A percentile compares a stretch with the other conserved stretches of the same genome.
phyloP scores from a whole-genome alignment of 257 asterid genomes.

The Rauvolfia tetraphylla region DNA sequence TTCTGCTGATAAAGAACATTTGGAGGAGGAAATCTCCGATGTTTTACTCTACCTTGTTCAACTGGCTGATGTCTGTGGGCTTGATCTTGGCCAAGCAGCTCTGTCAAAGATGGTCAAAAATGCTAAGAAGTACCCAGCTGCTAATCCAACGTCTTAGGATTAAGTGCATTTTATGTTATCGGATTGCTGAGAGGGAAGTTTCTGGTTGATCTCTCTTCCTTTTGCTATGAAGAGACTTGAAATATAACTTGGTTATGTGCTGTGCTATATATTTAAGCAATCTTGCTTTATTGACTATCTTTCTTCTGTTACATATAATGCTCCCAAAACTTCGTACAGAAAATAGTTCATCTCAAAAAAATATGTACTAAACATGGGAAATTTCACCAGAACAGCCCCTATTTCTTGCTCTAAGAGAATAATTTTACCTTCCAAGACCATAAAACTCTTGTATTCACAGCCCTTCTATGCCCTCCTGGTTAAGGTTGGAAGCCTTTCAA shows the following conservation, averaged over 20 bases:
- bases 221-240: background rate
- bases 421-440: no score
- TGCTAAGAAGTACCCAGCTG: constrained; percentile 51
- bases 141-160: constrained; percentile 2
- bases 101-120: constrained; percentile 49
- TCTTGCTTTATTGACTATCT: no score
- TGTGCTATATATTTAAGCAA: no score
- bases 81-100: constrained; percentile 67
- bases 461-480: no score
- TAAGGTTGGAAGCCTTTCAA: no score
- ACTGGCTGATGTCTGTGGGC: constrained; percentile 57
- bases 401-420: no score
- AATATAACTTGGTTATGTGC: background rate
- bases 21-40: constrained; percentile 62
- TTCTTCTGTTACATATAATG: no score
- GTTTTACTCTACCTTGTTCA: constrained; percentile 53
- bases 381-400: no score
- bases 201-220: background rate
- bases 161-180: background rate
- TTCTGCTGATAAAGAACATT: constrained; percentile 43
- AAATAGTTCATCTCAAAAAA: no score
- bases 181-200: background rate
- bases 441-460: no score
- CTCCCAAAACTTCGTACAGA: no score
- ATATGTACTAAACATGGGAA: no score